Evolutionary conservation across 352 stramenopile genomes (phyloP), one percentile per base, ranked within the genome.

Genomic region (Phytophthora quininea): DNA sequence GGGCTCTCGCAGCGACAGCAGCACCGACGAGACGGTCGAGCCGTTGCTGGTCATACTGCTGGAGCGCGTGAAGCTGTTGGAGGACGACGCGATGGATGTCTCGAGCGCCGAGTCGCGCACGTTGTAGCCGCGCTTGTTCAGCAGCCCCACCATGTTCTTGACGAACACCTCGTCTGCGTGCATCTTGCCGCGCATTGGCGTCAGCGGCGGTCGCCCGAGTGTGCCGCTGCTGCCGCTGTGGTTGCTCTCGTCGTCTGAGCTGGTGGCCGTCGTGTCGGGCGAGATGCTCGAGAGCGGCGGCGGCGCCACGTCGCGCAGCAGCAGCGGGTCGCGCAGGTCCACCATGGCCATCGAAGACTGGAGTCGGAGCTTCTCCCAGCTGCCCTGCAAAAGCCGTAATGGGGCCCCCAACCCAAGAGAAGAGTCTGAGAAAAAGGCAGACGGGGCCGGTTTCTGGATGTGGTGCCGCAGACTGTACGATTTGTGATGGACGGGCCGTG

Each of bases 51-150:
- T 86, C 33, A 91, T 77, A 47, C 81, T 91, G 43, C 69, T 76
- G 15, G 72, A 82, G 33, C 70, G 65, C 15, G 64, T 71, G 31
- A 68, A 69, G 49, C 74, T 82, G 14, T 66, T 55, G 33, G 51
- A 64, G 7, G 76, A 89, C 31, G 80, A 91, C 61, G 77, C 66
- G 57, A 84, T 84, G 24, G 79, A 90, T 54, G 71, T 81, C 63
- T 91, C 83, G 4, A 76, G 60, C 31, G 80, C 76, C 46, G 80
- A 84, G 57, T 92, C 86, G 45, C 81, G 77, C 54, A 95, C 76
- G 61, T 95, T 95, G 71, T 95, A 95, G 59, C 86, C 86, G 55
- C 86, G 83, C 57, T 91, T 92, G 67, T 95, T 95, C 42, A 95
- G 74, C 40, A 95, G 77, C 24, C 80, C 82, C 14, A 93, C 61